Evolutionary conservation across 805 yeast genomes (phyloP), one percentile per base, ranked within the genome.

Genomic region (Sugiyamaella qingdaonensis): DNA sequence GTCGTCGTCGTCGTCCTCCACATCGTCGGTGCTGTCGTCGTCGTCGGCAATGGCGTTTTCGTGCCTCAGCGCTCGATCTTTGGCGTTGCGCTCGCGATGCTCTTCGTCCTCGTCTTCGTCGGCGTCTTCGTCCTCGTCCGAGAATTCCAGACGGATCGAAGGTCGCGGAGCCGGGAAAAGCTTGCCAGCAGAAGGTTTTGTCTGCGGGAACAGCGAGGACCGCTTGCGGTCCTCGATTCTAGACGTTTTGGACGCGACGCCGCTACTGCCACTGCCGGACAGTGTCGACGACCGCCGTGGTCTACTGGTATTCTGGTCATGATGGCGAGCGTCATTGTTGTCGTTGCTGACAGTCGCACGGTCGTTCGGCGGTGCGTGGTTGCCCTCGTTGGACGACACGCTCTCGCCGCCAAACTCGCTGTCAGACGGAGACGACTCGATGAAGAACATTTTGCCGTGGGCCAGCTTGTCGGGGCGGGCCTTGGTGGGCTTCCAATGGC

Each of bases 351-450:
- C 10, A 9, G 21, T 10, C 4, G 24, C 24, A 4, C 13, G 16
- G 46, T n/a, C 10, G 24, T 31, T 11, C 2, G 11, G 13, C 29
- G n/a, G 10, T 9, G 7, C n/a, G 14, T 10, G 18, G 46, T 9
- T 42, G n/a, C 33, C 33, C 35, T 57, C 62, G 29, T 21, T 52
- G 3, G 61, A 57, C 8, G 67, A 61, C 10, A 60, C 46, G 31
- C 55, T 47, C 18, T 58, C 59, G 14, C 60, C 65, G 32, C 62
- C 65, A 48, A 58, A 57, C 48, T 67, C 71, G 31, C 56, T 55
- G 27, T 69, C 75, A 4, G 70, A 64, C 8, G 74, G 74, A 9
- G 68, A 63, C 1, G 73, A 70, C 43, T 68, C 73, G 16, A 71
- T 68, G 53, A 69, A 72, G 52, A 71, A 71, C 71, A 70, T 71